These are phyloP conservation scores for Teunomyces tritomae DNA, from an alignment of 805 yeast genomes.

Conservation along the genomic window DNA sequence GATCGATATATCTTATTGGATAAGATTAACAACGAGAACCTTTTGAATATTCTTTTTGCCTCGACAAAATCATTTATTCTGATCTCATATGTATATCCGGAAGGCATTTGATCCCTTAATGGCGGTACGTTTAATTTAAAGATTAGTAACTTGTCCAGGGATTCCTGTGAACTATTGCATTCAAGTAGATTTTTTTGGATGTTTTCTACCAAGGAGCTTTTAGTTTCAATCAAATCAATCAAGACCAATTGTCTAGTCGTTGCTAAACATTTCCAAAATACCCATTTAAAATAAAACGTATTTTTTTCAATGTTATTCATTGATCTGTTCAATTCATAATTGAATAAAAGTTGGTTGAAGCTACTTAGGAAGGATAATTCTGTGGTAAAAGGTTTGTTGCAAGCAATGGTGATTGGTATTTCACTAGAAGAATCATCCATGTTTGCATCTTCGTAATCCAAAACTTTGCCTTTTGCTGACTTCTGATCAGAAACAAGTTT, in stretches of 20 bases:
- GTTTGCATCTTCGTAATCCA: not conserved
- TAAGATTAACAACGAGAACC: slow-evolving; percentile 2
- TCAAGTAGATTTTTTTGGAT: not conserved
- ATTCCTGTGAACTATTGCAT: not conserved
- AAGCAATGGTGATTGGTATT: not conserved
- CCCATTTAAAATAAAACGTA: slow-evolving; percentile 5
- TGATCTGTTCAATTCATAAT: not conserved
- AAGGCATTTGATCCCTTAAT: not conserved
- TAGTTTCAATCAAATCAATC: slow-evolving; percentile 4
- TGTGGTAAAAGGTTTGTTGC: not conserved
- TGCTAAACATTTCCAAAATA: slow-evolving; percentile 5
- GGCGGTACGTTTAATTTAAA: slow-evolving; percentile 11
- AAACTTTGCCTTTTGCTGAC: not conserved
- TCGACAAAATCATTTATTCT: not conserved
- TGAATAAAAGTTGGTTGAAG: not conserved
- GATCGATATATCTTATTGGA: slow-evolving; percentile 6
- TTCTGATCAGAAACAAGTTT: not conserved
- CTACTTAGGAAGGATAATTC: not conserved
- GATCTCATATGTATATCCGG: slow-evolving; percentile 12
- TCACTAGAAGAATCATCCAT: not conserved
- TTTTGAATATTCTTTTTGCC: slow-evolving; percentile 3
- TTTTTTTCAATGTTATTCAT: not conserved
- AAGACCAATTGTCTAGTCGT: not conserved
- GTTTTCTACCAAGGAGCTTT: slow-evolving; percentile 2
- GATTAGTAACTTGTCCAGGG: slow-evolving; percentile 1